phyloP scores from a whole-genome alignment of 164 flowering plant species.

The Magnolia officinalis region DNA sequence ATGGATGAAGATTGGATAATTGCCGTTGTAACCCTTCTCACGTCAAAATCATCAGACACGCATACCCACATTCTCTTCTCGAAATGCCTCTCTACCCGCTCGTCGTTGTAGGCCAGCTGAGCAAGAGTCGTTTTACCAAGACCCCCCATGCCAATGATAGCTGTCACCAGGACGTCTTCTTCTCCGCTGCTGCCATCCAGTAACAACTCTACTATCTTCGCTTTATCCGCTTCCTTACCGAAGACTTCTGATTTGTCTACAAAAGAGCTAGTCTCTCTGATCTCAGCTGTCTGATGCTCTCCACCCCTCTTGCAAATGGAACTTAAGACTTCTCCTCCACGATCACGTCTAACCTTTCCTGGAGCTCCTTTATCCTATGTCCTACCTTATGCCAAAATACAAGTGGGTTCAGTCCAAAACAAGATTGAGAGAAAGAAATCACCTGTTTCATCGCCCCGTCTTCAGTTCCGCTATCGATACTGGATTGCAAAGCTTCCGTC shows the following conservation, averaged over 20 bases:
- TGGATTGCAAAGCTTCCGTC: background rate
- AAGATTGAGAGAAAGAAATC: background rate
- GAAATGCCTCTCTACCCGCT: background rate
- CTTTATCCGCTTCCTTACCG: slow-evolving; percentile 1
- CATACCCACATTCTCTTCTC: slow-evolving; percentile 1
- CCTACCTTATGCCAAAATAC: slow-evolving; percentile 1
- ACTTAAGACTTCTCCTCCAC: background rate
- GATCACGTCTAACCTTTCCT: slow-evolving; percentile 6
- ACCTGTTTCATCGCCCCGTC: background rate
- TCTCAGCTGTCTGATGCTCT: background rate
- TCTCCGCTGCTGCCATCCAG: background rate
- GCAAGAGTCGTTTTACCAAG: slow-evolving; percentile 19
- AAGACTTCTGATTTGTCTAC: background rate
- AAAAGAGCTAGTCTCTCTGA: background rate
- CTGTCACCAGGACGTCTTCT: background rate
- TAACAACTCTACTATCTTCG: background rate
- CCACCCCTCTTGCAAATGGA: background rate
- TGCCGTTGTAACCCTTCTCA: background rate
- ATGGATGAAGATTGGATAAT: background rate
- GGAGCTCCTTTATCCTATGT: background rate
- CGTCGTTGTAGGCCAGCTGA: slow-evolving; percentile 5
- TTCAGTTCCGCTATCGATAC: background rate
- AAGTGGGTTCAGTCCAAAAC: background rate
- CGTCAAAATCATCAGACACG: slow-evolving; percentile 6
- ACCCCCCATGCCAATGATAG: slow-evolving; percentile 14